Conservation (phyloP, 305 asterid genomes). For the Nicotiana rustica region DNA sequence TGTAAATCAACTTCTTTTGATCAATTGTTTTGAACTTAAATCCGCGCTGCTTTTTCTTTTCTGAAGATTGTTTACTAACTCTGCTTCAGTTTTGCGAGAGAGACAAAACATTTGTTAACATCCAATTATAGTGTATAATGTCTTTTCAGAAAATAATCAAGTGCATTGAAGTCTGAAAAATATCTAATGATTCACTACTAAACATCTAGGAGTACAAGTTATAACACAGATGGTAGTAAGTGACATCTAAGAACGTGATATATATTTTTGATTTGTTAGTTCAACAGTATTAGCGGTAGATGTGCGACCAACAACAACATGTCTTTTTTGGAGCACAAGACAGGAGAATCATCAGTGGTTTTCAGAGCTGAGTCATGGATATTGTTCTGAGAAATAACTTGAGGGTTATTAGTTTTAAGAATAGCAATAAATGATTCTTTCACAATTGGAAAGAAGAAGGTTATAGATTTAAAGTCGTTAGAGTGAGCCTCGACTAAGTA, state of each 20-base stretch:
- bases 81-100: no score
- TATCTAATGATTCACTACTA: neutral
- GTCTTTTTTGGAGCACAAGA: neutral
- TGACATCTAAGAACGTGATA: neutral
- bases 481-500: no score
- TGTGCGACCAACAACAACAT: neutral
- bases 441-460: no score
- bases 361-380: neutral
- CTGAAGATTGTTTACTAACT: neutral
- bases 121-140: neutral
- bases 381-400: neutral
- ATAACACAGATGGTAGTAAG: neutral
- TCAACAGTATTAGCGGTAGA: no score
- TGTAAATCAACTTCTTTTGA: neutral
- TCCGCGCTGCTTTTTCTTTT: neutral
- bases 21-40: neutral
- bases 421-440: no score
- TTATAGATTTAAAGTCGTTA: no score
- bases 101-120: no score
- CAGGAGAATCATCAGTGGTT: neutral
- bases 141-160: neutral
- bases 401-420: no score
- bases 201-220: neutral
- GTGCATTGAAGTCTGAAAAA: neutral
- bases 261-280: no score